Conservation (phyloP, 2,329 filamentous ascomycete species). For the Diplodia scrobiculata region DNA sequence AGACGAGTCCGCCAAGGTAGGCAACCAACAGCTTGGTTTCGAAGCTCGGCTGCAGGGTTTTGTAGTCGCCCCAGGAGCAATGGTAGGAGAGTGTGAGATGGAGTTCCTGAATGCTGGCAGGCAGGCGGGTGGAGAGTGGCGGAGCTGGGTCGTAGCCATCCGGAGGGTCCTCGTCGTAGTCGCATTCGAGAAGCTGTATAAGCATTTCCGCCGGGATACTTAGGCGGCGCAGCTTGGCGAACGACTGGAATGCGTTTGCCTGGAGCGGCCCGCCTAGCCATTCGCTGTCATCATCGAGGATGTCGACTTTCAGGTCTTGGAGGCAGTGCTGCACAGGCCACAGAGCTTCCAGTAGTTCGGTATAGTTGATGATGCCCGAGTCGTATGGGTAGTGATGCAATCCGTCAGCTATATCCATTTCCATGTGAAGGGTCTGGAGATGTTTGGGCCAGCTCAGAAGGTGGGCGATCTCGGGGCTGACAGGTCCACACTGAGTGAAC, state of each 20-base stretch:
- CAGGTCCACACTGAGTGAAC: not conserved
- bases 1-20: not conserved
- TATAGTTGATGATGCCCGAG: not conserved
- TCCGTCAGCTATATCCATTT: not conserved
- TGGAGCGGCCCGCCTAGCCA: not conserved
- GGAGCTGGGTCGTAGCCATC: not conserved
- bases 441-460: slow-evolving; percentile 4
- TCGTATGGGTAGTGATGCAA: not conserved
- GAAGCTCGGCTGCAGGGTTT: not conserved
- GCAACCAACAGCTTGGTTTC: not conserved
- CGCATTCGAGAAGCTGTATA: not conserved
- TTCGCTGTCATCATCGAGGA: not conserved
- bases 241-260: not conserved
- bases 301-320: not conserved
- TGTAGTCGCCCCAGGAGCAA: not conserved
- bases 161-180: not conserved
- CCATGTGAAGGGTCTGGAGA: not conserved
- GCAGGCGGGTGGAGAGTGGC: not conserved
- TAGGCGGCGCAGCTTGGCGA: not conserved
- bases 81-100: not conserved
- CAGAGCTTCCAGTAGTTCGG: not conserved
- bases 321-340: not conserved
- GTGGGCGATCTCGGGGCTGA: not conserved
- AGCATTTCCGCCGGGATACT: not conserved
- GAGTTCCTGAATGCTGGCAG: not conserved